Conservation (phyloP, 1,139 yeast species). For the Keqinozyma sinolaborantium region DNA sequence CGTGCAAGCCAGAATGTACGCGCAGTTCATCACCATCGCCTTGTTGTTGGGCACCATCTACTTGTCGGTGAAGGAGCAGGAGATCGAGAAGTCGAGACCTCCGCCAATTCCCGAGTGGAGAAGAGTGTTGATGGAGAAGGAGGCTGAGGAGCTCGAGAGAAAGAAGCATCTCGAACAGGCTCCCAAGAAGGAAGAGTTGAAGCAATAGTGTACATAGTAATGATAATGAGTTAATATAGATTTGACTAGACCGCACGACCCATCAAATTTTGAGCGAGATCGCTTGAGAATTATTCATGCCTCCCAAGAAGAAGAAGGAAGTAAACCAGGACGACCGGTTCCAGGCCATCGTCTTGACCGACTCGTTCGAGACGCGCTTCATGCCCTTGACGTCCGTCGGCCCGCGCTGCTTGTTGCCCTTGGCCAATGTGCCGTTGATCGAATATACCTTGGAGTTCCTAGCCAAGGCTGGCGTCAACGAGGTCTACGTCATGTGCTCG, state of each 20-base stretch:
- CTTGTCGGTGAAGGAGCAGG: constrained; percentile 60
- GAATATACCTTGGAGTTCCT: constrained; percentile 93
- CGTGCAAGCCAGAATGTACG: constrained; percentile 93
- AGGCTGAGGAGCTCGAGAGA: constrained; percentile 18
- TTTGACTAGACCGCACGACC: background rate
- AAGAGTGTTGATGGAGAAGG: constrained; percentile 21
- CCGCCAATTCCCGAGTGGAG: constrained; percentile 42
- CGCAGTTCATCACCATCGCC: constrained; percentile 74
- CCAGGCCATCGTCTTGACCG: constrained; percentile 93
- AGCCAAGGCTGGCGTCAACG: constrained; percentile 87
- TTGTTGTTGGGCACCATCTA: constrained; percentile 63
- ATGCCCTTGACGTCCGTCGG: constrained; percentile 83
- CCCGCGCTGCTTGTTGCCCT: constrained; percentile 87
- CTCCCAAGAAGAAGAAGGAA: constrained; percentile 54
- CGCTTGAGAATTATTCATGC: constrained; percentile 27
- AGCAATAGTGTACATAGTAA: no score
- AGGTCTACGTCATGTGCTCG: constrained; percentile 85
- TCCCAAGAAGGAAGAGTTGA: no score
- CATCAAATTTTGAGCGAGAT: background rate
- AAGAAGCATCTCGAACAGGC: constrained; percentile 5
- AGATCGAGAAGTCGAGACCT: constrained; percentile 33
- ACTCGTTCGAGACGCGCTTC: constrained; percentile 87
- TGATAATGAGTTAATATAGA: no score
- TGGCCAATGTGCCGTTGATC: constrained; percentile 89
- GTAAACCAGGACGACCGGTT: constrained; percentile 67